Base-by-base conservation (phyloP, 352 stramenopile species). In the Globisporangium mamillatum region DNA sequence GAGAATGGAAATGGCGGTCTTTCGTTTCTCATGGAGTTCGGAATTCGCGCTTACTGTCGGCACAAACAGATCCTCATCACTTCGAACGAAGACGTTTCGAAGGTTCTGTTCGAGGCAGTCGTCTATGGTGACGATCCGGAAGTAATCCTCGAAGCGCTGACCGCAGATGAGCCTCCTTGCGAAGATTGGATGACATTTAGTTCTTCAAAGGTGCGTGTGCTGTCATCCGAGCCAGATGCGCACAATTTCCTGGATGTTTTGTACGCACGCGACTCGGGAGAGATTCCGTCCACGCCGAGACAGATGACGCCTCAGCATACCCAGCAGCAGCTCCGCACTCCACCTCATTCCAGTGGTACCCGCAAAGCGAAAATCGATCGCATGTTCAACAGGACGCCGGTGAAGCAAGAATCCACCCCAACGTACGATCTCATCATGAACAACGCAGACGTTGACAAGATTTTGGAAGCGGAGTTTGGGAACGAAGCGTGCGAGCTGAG, bases 131-230 rank as follows among this genome's bases (percentile, higher is more conserved):
- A 85, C 48, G 60, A 72, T n/a, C 68, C 76, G 1, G 79, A 88
- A 22, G 52, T 80, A 1, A 59, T 85, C n/a, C 73, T 88, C 50
- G 66, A 85, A 63, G 68, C 71, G 36, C 65, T 88, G 22, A 74
- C 78, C 18, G 74, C 72, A 24, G 70, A 79, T 24, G 74, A 83
- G 10, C 68, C 70, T 22, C 66, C 76, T 18, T 68, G 64, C 29
- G 77, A 85, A 38, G 77, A 85, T 9, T 88, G 79, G 79, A 73
- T 88, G 63, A 64, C 73, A 27, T 73, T 74, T 32, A 70, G 77
- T 22, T 62, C 73, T 10, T 59, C 62, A 1, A 66, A 67, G 41
- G 36, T 62, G 2, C 66, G 54, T 8, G 27, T 60, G 36, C 18
- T 18, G 50, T 52, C 48, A 8, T 54, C 56, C 32, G 27, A 59